Evolutionary conservation across 345 rosid species (phyloP), one percentile per base, ranked within the genome.

Genomic region (Dimocarpus longan): DNA sequence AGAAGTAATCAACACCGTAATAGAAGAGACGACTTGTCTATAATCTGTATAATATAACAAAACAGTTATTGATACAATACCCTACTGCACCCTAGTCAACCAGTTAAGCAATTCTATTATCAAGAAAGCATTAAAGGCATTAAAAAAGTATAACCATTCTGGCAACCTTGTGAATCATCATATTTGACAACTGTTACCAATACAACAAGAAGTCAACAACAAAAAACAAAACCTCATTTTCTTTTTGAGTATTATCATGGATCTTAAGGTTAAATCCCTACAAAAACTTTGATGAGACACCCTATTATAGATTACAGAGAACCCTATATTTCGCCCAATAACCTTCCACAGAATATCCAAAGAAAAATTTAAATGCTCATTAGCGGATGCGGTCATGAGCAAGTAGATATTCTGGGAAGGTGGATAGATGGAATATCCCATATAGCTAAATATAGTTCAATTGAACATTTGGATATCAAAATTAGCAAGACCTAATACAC

Each of bases 161-260:
- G 16, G 57, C 39, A 22, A 12, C 10, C 9, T 15, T 62, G 62
- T 28, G 26, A 18, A 19, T 43, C 26, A 28, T 75, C 62, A 75
- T 19, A 32, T 18, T 48, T 12, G n/a, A 37, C 42, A 48, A 32
- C 8, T 48, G 0, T 48, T n/a, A 12, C 44, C 28, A 65, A 12
- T 10, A 74, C 60, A 65, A 19, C 28, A 65, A 48, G 24, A 74
- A n/a, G n/a, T n/a, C n/a, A n/a, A n/a, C n/a, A n/a, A n/a, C n/a
- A n/a, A 24, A 60, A 13, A 39, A n/a, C 0, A 60, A 8, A 56
- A 32, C 32, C 40, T 62, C 43, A 48, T 44, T 5, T 32, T 5
- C 8, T 46, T 46, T 9, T 10, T 22, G 5, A 26, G 43, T 16
- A 10, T 0, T 10, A 8, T 63, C 69, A 62, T 10, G n/a, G 59